Percentiles rank a stretch among this genome's conserved stretches.
phyloP scores from a whole-genome alignment of 345 rosid species.

The Rubroshorea leprosula region DNA sequence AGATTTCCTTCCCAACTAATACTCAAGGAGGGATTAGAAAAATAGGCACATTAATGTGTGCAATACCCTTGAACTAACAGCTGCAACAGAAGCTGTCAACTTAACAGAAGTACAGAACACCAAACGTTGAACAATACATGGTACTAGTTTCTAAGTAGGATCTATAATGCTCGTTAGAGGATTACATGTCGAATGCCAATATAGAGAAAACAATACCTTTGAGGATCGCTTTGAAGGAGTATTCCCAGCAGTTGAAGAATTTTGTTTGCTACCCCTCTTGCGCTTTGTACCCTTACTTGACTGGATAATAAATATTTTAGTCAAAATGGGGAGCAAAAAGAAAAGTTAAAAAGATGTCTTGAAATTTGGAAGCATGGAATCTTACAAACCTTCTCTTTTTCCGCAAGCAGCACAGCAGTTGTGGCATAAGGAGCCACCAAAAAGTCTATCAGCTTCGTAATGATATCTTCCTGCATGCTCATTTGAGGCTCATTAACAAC shows the following conservation, averaged over 20 bases:
- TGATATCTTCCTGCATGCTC: conserved; percentile 71
- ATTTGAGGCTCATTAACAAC: conserved; percentile 16
- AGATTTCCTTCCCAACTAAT: too few relatives aligned
- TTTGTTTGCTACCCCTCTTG: conserved; percentile 48
- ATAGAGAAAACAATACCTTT: conserved; percentile 43
- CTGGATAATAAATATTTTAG: conserved; percentile 29
- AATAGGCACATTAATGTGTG: too few relatives aligned
- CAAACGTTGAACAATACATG: too few relatives aligned
- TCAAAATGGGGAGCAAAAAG: not conserved
- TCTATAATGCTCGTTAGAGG: too few relatives aligned
- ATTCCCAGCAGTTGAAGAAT: conserved; percentile 41
- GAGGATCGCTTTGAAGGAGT: conserved; percentile 44
- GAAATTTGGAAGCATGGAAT: not conserved
- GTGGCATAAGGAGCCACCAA: conserved; percentile 81
- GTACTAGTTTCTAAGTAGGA: too few relatives aligned
- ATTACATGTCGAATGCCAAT: not conserved
- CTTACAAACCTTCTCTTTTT: conserved; percentile 38
- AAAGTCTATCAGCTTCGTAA: conserved; percentile 61
- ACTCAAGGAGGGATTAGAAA: too few relatives aligned
- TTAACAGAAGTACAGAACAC: too few relatives aligned
- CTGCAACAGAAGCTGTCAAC: too few relatives aligned
- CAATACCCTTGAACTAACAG: too few relatives aligned
- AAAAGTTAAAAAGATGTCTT: too few relatives aligned
- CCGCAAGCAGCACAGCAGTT: conserved; percentile 48
- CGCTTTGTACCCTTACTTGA: conserved; percentile 51